A percentile compares a stretch with the other conserved stretches of the same genome.
Conservation (phyloP, 1,284 basidiomycete species). For the Abortiporus biennis region DNA sequence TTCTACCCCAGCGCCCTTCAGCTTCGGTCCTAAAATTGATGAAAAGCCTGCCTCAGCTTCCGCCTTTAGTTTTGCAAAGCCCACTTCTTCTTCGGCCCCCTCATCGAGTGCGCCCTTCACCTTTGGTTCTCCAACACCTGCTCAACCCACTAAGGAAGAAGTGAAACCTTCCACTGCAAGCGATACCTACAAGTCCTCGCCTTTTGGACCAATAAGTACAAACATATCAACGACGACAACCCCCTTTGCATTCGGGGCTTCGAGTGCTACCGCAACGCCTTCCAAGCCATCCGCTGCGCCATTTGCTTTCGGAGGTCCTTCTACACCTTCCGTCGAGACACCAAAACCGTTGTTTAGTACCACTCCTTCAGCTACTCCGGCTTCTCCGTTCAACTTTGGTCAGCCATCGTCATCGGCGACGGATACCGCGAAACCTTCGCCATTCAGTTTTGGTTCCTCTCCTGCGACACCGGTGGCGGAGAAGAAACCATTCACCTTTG, state of each 20-base stretch:
- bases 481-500: conserved; percentile 18
- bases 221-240: no score
- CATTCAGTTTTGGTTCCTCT: conserved; percentile 10
- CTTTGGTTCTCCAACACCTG: conserved; percentile 1
- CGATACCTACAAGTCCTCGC: background rate
- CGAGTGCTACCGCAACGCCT: conserved; percentile 1
- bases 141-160: background rate
- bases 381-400: conserved; percentile 19
- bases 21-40: conserved; percentile 1
- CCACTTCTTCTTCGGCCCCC: background rate
- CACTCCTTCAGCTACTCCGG: no score
- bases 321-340: conserved; percentile 15
- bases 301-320: conserved; percentile 14
- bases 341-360: conserved; percentile 24
- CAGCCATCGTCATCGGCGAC: conserved; percentile 12
- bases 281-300: conserved; percentile 2
- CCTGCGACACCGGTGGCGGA: conserved; percentile 7
- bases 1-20: background rate
- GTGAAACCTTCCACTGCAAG: conserved; percentile 1
- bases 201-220: background rate
- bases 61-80: background rate
- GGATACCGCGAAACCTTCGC: conserved; percentile 17
- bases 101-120: background rate
- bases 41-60: background rate
- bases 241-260: no score